Conservation (phyloP, 306 rosid species). For the Acmispon strigosus region DNA sequence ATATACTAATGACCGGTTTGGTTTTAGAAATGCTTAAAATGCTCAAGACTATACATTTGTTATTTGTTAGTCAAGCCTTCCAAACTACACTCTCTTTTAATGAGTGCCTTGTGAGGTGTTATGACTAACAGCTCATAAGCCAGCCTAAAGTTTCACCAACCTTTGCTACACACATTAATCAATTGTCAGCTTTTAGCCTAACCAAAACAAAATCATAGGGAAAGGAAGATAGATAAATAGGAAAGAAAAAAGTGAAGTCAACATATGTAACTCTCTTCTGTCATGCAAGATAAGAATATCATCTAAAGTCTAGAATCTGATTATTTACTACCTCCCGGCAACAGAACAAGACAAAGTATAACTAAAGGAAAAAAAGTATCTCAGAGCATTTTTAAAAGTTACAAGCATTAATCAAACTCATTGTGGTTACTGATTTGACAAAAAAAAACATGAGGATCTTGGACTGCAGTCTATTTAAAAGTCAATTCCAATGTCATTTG, state of each 20-base stretch:
- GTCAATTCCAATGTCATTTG: constrained; percentile 10
- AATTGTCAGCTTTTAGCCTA: background rate
- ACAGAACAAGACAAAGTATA: background rate
- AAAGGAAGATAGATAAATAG: background rate
- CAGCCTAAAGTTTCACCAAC: background rate
- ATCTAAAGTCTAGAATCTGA: background rate
- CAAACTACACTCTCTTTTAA: background rate
- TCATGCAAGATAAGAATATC: background rate
- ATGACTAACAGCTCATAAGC: background rate
- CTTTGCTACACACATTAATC: background rate
- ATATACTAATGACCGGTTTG: too few relatives aligned
- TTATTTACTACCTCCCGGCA: background rate
- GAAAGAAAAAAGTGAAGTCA: background rate
- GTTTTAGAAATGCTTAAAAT: background rate
- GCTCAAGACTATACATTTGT: background rate
- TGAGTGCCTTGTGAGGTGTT: background rate
- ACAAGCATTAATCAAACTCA: background rate
- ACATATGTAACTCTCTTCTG: background rate
- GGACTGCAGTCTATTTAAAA: background rate
- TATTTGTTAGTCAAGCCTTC: background rate
- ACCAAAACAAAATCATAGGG: background rate
- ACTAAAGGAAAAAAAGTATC: background rate
- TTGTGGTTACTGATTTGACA: background rate
- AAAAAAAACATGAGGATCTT: constrained; percentile 7
- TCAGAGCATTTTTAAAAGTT: too few relatives aligned